Conservation (phyloP, 2,329 filamentous ascomycete genomes). For the Emydomyces testavorans region DNA sequence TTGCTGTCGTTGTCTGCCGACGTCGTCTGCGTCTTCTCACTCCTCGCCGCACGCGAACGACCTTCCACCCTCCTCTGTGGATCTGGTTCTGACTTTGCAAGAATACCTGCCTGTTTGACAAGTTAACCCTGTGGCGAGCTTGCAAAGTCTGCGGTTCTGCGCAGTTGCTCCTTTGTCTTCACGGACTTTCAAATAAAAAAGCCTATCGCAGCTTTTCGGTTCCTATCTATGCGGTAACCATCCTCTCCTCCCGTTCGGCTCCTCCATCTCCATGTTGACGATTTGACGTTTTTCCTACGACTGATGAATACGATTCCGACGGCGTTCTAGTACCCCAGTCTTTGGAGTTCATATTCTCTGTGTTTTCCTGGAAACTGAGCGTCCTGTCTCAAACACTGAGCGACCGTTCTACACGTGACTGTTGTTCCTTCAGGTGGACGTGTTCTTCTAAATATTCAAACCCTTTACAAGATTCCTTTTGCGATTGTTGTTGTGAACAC, state of each 20-base stretch:
- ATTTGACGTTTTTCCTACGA: constrained; percentile 13
- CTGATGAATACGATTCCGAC: constrained; percentile 14
- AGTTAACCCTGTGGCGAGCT: not conserved
- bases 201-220: not conserved
- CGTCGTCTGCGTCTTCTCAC: not conserved
- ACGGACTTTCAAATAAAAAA: not conserved
- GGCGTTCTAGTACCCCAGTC: constrained; percentile 3
- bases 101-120: not conserved
- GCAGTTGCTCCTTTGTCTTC: no score
- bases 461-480: not conserved
- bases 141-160: no score
- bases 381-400: constrained; percentile 3
- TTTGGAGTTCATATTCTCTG: constrained; percentile 21
- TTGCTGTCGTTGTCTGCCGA: not conserved
- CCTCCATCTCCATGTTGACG: constrained; percentile 6
- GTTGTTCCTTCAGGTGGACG: not conserved
- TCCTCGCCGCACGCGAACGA: constrained; percentile 1
- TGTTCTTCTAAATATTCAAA: not conserved
- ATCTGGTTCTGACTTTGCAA: no score
- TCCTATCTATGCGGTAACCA: constrained; percentile 1
- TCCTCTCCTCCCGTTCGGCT: not conserved
- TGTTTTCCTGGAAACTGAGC: not conserved
- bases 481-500: not conserved
- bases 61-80: not conserved
- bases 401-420: constrained; percentile 8